Conservation (phyloP, 345 rosid species). For the Pugionium dolabratum region DNA sequence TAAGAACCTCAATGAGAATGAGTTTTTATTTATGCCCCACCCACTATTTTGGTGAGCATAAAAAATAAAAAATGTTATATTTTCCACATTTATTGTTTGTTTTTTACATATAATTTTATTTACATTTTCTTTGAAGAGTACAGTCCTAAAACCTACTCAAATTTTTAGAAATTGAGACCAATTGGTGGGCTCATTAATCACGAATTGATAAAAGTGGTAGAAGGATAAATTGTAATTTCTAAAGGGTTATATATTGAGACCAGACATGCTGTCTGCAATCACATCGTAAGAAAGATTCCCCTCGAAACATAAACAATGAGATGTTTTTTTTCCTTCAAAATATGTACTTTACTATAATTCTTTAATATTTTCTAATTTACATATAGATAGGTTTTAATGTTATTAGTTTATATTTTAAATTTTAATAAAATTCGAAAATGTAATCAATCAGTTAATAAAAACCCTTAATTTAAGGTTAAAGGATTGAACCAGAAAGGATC, state of each 20-base stretch:
- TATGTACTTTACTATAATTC: no score
- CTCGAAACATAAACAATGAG: no score
- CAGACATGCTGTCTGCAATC: no score
- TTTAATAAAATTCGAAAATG: no score
- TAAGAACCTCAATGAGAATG: not conserved
- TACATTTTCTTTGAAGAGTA: slow-evolving; percentile 5
- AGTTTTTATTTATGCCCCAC: no score
- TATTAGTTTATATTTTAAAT: no score
- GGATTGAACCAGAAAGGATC: slow-evolving; percentile 38
- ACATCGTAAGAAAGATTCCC: no score
- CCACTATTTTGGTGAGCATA: no score
- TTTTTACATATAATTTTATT: slow-evolving; percentile 4
- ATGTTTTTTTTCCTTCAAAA: no score
- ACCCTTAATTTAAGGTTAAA: slow-evolving; percentile 36
- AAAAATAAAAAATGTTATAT: not conserved
- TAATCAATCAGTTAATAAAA: not conserved
- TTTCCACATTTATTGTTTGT: not conserved
- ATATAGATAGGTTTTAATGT: no score
- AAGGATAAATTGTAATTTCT: not conserved
- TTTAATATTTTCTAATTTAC: not conserved
- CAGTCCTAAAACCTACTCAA: slow-evolving; percentile 21
- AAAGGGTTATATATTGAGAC: no score
- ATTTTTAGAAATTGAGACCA: slow-evolving; percentile 6
- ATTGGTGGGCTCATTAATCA: slow-evolving; percentile 29
- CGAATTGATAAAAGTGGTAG: slow-evolving; percentile 25